Evolutionary conservation across 495 filamentous ascomycete species (phyloP), one percentile per base, ranked within the genome.

Genomic region (Ascobolus immersus): DNA sequence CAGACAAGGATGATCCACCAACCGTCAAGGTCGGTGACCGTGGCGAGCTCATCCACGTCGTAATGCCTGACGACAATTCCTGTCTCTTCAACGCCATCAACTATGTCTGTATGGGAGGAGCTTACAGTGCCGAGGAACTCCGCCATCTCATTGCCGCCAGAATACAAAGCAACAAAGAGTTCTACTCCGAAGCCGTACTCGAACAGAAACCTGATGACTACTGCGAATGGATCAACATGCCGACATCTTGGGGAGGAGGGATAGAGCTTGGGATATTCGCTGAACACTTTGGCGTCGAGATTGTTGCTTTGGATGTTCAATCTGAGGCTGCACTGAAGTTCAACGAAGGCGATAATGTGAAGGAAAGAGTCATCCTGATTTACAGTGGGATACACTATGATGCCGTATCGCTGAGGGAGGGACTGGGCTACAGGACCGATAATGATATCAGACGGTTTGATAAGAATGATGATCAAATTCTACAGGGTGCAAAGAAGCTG

Each of bases 301-400:
- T 50, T 36, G 34, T 37, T 33, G 39, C 47, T 13, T 44, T 50
- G 19, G 47, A 50, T 28, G 74, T 79, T 13, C 67, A 73, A 37
- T 66, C 67, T 17, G 45, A 68, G 12, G 56, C 67, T 9, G 55
- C 73, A 4, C 77, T 90, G 44, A 61, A 63, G 13, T 89, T 89
- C 49, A 92, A 91, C 40, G 78, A 92, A 45, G 70, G 69, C 28
- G 4, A 9, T 9, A 10, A n/a, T 9, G n/a, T n/a, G 1, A 63
- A 61, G 17, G 48, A 58, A 1, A 65, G 81, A 19, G 79, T 78
- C 51, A 69, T 94, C 23, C 56, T 96, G 19, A 69, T 93, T 2
- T 96, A 93, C 52, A 82, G 76, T 0, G 81, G 80, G 0, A 84
- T 94, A 34, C 86, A 96, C 46, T 96, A 96, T 50, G 86, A 96